phyloP scores from a whole-genome alignment of 352 stramenopile species.

The Phytophthora multivora region DNA sequence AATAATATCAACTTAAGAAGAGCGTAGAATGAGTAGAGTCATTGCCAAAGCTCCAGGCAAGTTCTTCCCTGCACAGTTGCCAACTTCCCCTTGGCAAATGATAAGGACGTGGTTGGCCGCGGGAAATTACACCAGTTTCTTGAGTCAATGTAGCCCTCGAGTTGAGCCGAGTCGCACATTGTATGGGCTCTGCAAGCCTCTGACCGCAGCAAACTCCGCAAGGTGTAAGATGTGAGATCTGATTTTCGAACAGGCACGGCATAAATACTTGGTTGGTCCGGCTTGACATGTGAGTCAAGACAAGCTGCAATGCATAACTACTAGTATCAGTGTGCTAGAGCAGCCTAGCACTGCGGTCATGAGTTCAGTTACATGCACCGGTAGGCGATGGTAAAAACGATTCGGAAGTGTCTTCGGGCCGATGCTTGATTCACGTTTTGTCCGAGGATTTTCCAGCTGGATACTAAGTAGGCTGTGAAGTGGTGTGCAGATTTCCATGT shows the following conservation, averaged over 20 bases:
- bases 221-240: slow-evolving; percentile 3
- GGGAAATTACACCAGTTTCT: background rate
- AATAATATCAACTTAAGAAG: background rate
- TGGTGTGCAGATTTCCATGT: too few relatives aligned
- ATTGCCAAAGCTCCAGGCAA: background rate
- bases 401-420: too few relatives aligned
- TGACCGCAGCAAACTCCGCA: too few relatives aligned
- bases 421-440: too few relatives aligned
- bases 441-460: too few relatives aligned
- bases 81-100: background rate
- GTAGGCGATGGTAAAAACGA: too few relatives aligned
- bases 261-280: too few relatives aligned
- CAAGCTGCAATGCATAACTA: too few relatives aligned
- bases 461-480: too few relatives aligned
- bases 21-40: background rate
- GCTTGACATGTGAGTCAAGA: too few relatives aligned
- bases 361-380: background rate
- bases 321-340: too few relatives aligned
- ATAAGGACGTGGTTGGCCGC: background rate
- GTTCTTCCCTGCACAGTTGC: background rate
- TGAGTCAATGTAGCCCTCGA: background rate
- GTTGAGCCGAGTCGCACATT: background rate
- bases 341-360: too few relatives aligned
- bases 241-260: background rate
- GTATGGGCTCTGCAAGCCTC: background rate